Conservation (phyloP, 768 basidiomycete genomes). For the Suillus subluteus region DNA sequence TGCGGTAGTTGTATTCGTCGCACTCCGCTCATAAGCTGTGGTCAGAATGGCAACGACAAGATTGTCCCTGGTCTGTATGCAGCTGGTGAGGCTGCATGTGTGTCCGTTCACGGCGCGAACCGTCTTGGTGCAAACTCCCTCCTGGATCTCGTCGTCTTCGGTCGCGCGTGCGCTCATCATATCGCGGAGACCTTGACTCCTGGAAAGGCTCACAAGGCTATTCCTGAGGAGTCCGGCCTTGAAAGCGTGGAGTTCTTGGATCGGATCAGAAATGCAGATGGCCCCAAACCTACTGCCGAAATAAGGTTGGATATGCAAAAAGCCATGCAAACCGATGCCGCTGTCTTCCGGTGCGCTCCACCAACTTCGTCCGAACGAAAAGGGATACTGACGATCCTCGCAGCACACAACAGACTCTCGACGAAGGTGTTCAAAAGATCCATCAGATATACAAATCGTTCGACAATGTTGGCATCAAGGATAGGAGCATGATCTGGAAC, state of each 20-base stretch:
- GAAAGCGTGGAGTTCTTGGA: constrained; percentile 87
- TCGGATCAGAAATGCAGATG: constrained; percentile 81
- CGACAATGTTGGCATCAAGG: constrained; percentile 93
- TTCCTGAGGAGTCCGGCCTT: constrained; percentile 86
- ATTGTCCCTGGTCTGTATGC: constrained; percentile 97
- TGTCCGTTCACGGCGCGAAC: constrained; percentile 99
- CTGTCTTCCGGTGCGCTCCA: constrained; percentile 80
- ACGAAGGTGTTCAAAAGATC: constrained; percentile 91
- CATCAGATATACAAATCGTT: constrained; percentile 86
- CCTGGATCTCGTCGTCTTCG: constrained; percentile 98
- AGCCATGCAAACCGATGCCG: constrained; percentile 97
- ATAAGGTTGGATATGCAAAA: constrained; percentile 97
- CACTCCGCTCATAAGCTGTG: background rate
- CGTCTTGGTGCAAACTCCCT: constrained; percentile 99
- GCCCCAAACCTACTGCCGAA: constrained; percentile 84
- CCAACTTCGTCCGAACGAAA: constrained; percentile 1
- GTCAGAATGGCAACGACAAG: constrained; percentile 82
- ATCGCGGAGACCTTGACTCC: constrained; percentile 90
- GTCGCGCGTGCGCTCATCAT: constrained; percentile 98
- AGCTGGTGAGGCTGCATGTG: constrained; percentile 98
- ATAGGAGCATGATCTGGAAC: constrained; percentile 99
- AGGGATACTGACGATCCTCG: constrained; percentile 12
- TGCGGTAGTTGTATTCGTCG: constrained; percentile 10
- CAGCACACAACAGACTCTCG: constrained; percentile 86
- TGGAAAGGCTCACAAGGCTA: constrained; percentile 87